Evolutionary conservation across 2,329 filamentous ascomycete genomes (phyloP).

Genomic region (Claviceps maximensis): DNA sequence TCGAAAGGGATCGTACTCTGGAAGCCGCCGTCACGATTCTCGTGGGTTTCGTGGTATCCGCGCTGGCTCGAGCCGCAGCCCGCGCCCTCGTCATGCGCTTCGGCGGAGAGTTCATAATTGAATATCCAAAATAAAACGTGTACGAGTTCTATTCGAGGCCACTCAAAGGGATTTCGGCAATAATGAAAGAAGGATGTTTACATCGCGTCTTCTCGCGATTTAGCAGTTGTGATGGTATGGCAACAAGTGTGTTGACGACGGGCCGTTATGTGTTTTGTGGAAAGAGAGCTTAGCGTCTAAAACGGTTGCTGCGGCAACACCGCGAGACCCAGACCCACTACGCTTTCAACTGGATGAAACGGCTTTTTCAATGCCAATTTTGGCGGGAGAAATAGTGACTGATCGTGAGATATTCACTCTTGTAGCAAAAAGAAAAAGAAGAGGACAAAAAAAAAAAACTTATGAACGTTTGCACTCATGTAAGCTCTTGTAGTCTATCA

Average conservation of each 20-base stretch:
- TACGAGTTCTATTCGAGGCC: neutral
- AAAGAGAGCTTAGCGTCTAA: neutral
- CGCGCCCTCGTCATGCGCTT: conserved; percentile 44
- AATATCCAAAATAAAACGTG: neutral
- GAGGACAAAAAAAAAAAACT: no score
- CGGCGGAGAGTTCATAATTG: conserved; percentile 40
- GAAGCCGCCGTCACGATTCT: conserved; percentile 36
- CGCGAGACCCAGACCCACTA: neutral
- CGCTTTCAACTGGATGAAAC: neutral
- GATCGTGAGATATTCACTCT: no score
- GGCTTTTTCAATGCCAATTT: neutral
- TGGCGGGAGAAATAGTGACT: no score
- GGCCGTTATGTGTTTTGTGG: conserved; percentile 1
- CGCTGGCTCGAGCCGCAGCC: conserved; percentile 28
- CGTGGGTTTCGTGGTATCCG: conserved; percentile 26
- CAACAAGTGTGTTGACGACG: neutral
- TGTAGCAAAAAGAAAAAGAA: no score
- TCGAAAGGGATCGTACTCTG: conserved; percentile 29
- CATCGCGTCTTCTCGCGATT: conserved; percentile 14
- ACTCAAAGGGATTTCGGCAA: conserved; percentile 5
- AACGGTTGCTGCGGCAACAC: conserved; percentile 1
- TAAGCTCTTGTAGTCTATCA: neutral
- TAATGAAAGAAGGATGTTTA: conserved; percentile 6
- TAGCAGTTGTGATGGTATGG: conserved; percentile 4
- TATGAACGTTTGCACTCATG: neutral